Evolutionary conservation across 371 early-diverging fungal genomes (phyloP), one percentile per base, ranked within the genome.

Genomic region (Zancudomyces culisetae): DNA sequence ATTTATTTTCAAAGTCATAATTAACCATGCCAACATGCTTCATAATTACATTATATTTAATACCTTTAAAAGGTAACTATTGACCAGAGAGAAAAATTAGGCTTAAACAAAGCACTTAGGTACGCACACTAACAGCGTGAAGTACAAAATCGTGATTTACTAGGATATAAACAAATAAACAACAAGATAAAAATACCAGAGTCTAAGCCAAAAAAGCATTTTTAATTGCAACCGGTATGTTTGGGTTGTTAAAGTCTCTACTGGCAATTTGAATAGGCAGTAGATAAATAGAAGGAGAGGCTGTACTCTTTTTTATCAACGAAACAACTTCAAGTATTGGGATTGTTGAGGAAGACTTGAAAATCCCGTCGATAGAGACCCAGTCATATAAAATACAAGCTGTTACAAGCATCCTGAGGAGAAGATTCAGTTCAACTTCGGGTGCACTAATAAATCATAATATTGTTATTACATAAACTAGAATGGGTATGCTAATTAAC

Each of bases 321-420:
- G 30, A 27, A 23, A 35, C 50, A 24, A 49, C 50, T 49, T 49
- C 50, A 20, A 49, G 50, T 3, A 49, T 49, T 3, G 50, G 50
- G 21, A 49, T 49, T 21, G 26, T 13, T 3, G 50, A 49, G 20
- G 8, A 12, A 29, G 50, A 29, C 19, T 27, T 20, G 21, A 49
- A 49, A n/a, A 49, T 30, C 3, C 50, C 50, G 20, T 49, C 19
- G 3, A 29, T 40, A 35, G 81, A 74, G 43, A 90, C 76, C 63
- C 87, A 86, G 69, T 94, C 95, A 55, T 89, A 90, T 45, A 91
- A 66, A 29, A 94, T 75, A 52, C 87, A 83, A 43, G 84, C 81
- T 18, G 80, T 77, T 26, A 87, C 87, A 79, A 90, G 81, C 29
- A 88, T 87, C 43, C 50, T 49, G 27, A 49, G 12, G 39, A 87